Conservation (phyloP, 768 basidiomycete genomes). For the Lactarius sanguifluus region DNA sequence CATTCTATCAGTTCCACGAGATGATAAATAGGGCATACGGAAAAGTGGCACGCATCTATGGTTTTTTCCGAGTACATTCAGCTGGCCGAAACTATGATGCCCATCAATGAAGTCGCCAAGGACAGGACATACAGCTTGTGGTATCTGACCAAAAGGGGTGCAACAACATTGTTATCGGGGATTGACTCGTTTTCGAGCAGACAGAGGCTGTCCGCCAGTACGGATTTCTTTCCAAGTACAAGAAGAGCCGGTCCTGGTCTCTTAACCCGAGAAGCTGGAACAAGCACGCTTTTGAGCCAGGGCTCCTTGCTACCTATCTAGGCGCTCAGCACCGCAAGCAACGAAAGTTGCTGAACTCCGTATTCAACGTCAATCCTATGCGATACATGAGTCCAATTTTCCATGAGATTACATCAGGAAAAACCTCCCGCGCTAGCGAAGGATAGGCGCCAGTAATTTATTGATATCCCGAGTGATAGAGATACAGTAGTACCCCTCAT, state of each 20-base stretch:
- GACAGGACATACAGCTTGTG: not conserved
- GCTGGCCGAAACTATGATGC: not conserved
- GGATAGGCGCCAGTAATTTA: too few species aligned
- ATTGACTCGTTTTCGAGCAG: slow-evolving; percentile 8
- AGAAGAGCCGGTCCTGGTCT: not conserved
- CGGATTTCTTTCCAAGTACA: not conserved
- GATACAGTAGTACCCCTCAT: too few species aligned
- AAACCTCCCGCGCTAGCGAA: too few species aligned
- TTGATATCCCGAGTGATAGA: too few species aligned
- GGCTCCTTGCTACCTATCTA: not conserved
- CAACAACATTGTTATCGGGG: slow-evolving; percentile 1
- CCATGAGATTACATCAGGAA: not conserved
- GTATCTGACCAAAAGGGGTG: not conserved
- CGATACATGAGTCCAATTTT: slow-evolving; percentile 16
- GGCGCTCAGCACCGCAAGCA: not conserved
- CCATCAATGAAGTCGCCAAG: too few species aligned
- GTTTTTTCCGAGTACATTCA: slow-evolving; percentile 6
- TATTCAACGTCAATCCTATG: slow-evolving; percentile 15
- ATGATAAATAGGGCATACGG: not conserved
- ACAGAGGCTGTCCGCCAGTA: not conserved
- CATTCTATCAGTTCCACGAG: not conserved
- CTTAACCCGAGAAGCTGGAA: not conserved
- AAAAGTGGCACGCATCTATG: not conserved
- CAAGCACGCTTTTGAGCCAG: not conserved
- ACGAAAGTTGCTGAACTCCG: slow-evolving; percentile 1